Evolutionary conservation across 2,329 filamentous ascomycete genomes (phyloP).

Genomic region (Pseudogymnoascus sp.): DNA sequence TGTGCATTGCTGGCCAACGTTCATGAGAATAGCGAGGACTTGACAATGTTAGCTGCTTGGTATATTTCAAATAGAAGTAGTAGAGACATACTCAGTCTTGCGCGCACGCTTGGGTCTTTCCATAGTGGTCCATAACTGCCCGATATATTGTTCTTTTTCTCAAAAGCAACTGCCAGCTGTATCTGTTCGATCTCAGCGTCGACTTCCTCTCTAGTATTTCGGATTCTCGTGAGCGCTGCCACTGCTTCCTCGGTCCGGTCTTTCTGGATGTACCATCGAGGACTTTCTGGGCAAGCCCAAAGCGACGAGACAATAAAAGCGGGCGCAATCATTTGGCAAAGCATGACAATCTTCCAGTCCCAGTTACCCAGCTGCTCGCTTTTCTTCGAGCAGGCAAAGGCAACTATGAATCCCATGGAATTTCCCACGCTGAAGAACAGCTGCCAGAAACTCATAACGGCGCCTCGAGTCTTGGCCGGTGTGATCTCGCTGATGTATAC

Average conservation of each 20-base stretch:
- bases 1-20: slow-evolving; percentile 47
- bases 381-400: slow-evolving; percentile 43
- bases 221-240: slow-evolving; percentile 40
- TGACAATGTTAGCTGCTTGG: neutral
- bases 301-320: slow-evolving; percentile 38
- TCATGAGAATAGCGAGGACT: slow-evolving; percentile 42
- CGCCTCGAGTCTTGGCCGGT: slow-evolving; percentile 44
- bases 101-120: slow-evolving; percentile 47
- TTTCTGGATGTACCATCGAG: slow-evolving; percentile 47
- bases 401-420: slow-evolving; percentile 48
- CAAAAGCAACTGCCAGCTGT: slow-evolving; percentile 47
- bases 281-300: slow-evolving; percentile 38
- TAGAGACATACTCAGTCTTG: slow-evolving; percentile 34
- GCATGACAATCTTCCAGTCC: slow-evolving; percentile 49
- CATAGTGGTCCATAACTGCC: slow-evolving; percentile 44
- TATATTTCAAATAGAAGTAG: neutral
- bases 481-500: slow-evolving; percentile 49
- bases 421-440: slow-evolving; percentile 48
- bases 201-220: slow-evolving; percentile 34
- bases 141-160: slow-evolving; percentile 44
- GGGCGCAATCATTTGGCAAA: slow-evolving; percentile 47
- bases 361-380: slow-evolving; percentile 39
- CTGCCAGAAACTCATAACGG: slow-evolving; percentile 51
- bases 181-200: slow-evolving; percentile 45
- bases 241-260: slow-evolving; percentile 49